A percentile compares a stretch with the other conserved stretches of the same genome.
phyloP scores from a whole-genome alignment of 1,284 basidiomycete species.

The Coniophora puteana region DNA sequence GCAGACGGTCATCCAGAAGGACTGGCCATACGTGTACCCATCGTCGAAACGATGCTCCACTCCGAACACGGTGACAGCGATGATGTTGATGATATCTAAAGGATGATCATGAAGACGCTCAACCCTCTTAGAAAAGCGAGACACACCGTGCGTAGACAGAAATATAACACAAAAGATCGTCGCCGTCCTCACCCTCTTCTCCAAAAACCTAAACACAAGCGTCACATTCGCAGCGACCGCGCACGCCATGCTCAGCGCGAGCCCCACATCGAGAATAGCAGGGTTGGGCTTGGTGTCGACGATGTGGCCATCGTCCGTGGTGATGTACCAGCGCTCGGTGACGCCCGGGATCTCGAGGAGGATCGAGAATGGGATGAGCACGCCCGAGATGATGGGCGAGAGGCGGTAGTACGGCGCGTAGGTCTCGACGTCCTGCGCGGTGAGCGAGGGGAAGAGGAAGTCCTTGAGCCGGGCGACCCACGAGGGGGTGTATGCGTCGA shows the following conservation, averaged over 20 bases:
- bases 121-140: background rate
- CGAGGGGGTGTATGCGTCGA: too few species aligned
- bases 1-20: slow-evolving; percentile 81
- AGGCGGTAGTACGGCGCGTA: slow-evolving; percentile 45
- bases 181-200: slow-evolving; percentile 55
- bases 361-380: slow-evolving; percentile 74
- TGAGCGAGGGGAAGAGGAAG: slow-evolving; percentile 15
- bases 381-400: slow-evolving; percentile 66
- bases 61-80: slow-evolving; percentile 61
- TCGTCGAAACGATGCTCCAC: slow-evolving; percentile 62
- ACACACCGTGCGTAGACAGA: slow-evolving; percentile 63
- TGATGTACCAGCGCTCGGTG: slow-evolving; percentile 67
- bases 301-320: slow-evolving; percentile 41
- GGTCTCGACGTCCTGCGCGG: slow-evolving; percentile 22
- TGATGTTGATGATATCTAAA: slow-evolving; percentile 68
- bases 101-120: slow-evolving; percentile 1
- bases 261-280: slow-evolving; percentile 54
- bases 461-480: slow-evolving; percentile 3
- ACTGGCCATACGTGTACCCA: slow-evolving; percentile 68
- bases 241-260: slow-evolving; percentile 65
- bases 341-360: slow-evolving; percentile 78
- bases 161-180: slow-evolving; percentile 64
- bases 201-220: slow-evolving; percentile 70
- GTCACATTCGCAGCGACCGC: slow-evolving; percentile 69
- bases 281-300: slow-evolving; percentile 55